Conservation (phyloP, 2,329 filamentous ascomycete genomes). For the Hymenoscyphus albidus region DNA sequence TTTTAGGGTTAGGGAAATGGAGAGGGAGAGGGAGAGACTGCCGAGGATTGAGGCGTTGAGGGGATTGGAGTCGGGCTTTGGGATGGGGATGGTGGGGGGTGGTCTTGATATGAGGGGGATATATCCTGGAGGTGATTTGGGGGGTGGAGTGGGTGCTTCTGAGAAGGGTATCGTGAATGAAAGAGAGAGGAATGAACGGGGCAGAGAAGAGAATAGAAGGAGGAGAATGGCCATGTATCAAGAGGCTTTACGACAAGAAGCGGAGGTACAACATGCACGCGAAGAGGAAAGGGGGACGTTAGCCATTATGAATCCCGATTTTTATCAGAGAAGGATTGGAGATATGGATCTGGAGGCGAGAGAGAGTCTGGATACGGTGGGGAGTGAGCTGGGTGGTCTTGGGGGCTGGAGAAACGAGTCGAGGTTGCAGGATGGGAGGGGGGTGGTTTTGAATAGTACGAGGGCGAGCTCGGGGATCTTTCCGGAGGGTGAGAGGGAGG, state of each 20-base stretch:
- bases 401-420: background rate
- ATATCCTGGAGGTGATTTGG: background rate
- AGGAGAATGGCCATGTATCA: background rate
- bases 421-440: background rate
- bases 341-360: background rate
- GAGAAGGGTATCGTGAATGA: background rate
- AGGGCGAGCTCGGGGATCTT: constrained; percentile 13
- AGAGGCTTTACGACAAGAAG: background rate
- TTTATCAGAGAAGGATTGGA: background rate
- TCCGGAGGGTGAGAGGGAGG: constrained; percentile 1
- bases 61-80: background rate
- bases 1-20: background rate
- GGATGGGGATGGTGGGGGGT: background rate
- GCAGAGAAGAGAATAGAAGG: background rate
- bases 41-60: background rate
- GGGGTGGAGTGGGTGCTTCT: background rate
- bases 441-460: constrained; percentile 7
- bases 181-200: background rate
- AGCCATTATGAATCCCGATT: background rate
- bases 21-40: background rate
- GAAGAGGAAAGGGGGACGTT: background rate
- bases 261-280: background rate
- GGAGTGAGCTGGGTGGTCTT: background rate
- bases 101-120: background rate
- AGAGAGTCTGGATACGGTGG: constrained; percentile 1